A percentile compares a stretch with the other conserved stretches of the same genome.
phyloP scores from a whole-genome alignment of 139 green algal species.

The Picochlorum costavermella region DNA sequence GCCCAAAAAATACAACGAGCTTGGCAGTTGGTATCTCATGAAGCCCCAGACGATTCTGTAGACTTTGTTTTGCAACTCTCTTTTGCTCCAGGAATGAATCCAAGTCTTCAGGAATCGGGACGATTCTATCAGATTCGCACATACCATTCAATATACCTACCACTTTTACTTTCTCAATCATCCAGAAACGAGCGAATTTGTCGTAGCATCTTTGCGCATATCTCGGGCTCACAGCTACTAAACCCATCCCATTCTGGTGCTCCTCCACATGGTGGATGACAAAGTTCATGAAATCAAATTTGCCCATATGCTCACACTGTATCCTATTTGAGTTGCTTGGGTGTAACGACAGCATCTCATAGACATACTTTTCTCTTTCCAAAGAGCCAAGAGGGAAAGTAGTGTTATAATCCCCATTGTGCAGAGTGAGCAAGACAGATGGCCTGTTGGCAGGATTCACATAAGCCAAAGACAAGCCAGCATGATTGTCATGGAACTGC shows the following conservation, averaged over 20 bases:
- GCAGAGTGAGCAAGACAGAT: slow-evolving; percentile 26
- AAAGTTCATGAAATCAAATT: slow-evolving; percentile 30
- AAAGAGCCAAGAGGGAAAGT: slow-evolving; percentile 22
- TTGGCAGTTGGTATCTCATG: slow-evolving; percentile 14
- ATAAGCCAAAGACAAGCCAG: slow-evolving; percentile 25
- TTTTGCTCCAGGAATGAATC: slow-evolving; percentile 19
- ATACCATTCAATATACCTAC: slow-evolving; percentile 24
- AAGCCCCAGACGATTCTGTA: slow-evolving; percentile 22
- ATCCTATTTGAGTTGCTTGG: not conserved
- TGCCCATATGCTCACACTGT: slow-evolving; percentile 26
- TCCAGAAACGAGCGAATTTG: slow-evolving; percentile 29
- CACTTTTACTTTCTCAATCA: slow-evolving; percentile 5
- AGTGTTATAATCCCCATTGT: slow-evolving; percentile 38
- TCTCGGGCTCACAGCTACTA: slow-evolving; percentile 26
- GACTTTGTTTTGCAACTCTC: slow-evolving; percentile 13
- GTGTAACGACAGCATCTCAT: not conserved
- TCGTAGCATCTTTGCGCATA: slow-evolving; percentile 24
- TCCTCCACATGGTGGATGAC: slow-evolving; percentile 21
- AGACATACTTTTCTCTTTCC: slow-evolving; percentile 22
- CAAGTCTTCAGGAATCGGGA: not conserved
- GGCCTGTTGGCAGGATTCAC: slow-evolving; percentile 11
- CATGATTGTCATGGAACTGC: slow-evolving; percentile 42
- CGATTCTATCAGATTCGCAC: slow-evolving; percentile 3
- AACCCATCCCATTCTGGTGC: slow-evolving; percentile 23
- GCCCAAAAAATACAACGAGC: slow-evolving; percentile 30